Base-by-base conservation (phyloP, 2,329 filamentous ascomycete genomes). In the Trichoderma sp. region DNA sequence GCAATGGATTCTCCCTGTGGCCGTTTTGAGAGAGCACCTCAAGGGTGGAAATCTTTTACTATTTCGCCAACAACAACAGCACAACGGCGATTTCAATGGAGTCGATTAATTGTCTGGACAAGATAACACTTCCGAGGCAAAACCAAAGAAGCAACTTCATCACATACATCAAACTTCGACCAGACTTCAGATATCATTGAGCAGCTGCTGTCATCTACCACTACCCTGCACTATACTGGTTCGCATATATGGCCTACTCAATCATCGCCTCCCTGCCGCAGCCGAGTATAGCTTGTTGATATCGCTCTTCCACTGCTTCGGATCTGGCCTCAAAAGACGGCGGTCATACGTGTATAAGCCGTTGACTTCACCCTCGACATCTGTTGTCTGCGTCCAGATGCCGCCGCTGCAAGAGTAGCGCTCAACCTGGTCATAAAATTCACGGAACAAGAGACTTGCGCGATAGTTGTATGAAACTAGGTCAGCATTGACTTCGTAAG, bases 331-430 rank as follows among this genome's bases (percentile, higher is more conserved):
- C 39, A 90, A 78, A 0, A 91, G 72, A 0, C 90, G 83, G 1
- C 91, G 86, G 78, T 93, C 91, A 75, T 92, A 92, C 0, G 90
- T 92, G 75, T 92, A 79, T 71, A 93, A 81, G 0, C 91, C 91
- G 75, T 93, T 93, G 9, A 93, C 89, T 78, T 93, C 91, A 5
- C 91, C 91, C 78, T 93, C 91, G 0, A 93, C 91, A 75, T 93
- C 91, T 0, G 89, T 92, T 0, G 91, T 93, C 82, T 93, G 91
- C 1, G 91, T 93, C 86, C 90, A 93, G 0, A 93, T 86, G 12
- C 87, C 91, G 0, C 88, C 91, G 39, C 87, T 91, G 80, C 91
- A 93, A 0, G 88, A 84, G 71, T 85, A 92, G 12, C 80, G 80
- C 72, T 88, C 83, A 36, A 92, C 87, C 76, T 91, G 85, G 70